Evolutionary conservation across 2,329 filamentous ascomycete genomes (phyloP).

Genomic region (Fonsecaea monophora): DNA sequence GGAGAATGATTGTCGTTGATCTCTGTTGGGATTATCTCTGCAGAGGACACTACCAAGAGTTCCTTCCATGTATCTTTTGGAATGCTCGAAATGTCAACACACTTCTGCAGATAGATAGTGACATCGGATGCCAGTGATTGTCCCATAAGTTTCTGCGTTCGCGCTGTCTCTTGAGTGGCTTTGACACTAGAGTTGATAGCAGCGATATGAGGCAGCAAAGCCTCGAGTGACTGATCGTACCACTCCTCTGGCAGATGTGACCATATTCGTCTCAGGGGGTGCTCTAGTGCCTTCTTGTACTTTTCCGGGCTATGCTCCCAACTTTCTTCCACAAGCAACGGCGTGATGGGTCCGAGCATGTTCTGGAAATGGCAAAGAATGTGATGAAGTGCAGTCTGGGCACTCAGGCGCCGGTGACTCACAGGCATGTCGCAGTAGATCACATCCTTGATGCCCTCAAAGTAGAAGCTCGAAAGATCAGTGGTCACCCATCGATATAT

Average conservation of each 20-base stretch:
- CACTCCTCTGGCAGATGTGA: slow-evolving; percentile 45
- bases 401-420: slow-evolving; percentile 64
- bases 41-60: slow-evolving; percentile 35
- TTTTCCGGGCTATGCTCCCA: slow-evolving; percentile 77
- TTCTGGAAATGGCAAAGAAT: slow-evolving; percentile 76
- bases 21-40: slow-evolving; percentile 16
- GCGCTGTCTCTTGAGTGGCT: slow-evolving; percentile 71
- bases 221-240: slow-evolving; percentile 23
- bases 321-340: slow-evolving; percentile 83
- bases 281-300: slow-evolving; percentile 61
- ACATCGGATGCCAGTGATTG: slow-evolving; percentile 82
- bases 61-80: slow-evolving; percentile 35
- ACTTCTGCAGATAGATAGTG: slow-evolving; percentile 21
- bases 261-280: slow-evolving; percentile 53
- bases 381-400: slow-evolving; percentile 63
- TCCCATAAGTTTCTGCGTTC: slow-evolving; percentile 74
- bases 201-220: slow-evolving; percentile 48
- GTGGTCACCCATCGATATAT: slow-evolving; percentile 82
- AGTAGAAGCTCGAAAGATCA: slow-evolving; percentile 90
- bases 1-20: neutral
- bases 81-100: slow-evolving; percentile 25
- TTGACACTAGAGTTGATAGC: slow-evolving; percentile 72
- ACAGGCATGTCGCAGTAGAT: slow-evolving; percentile 81
- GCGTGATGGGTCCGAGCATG: slow-evolving; percentile 81
- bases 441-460: slow-evolving; percentile 89